Evolutionary conservation across 192 early-diverging fungal genomes (phyloP), one percentile per base, ranked within the genome.

Genomic region (Linnemannia exigua): DNA sequence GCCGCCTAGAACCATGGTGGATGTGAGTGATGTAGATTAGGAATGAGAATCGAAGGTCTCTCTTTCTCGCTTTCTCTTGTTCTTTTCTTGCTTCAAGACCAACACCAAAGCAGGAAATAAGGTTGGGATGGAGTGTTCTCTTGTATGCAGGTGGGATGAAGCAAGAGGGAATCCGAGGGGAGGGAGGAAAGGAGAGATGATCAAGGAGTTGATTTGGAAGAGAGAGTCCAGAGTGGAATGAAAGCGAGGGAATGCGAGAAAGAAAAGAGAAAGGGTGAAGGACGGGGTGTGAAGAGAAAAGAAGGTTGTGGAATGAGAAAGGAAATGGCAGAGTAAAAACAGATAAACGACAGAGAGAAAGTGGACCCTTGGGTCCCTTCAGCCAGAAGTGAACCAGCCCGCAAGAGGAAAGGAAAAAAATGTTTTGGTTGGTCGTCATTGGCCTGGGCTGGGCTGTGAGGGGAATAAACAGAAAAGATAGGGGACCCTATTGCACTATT

Each of bases 1-100:
- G 38, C 80, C 74, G 31, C 82, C 82, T 84, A 79, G 67, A 75
- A 70, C 66, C 82, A 84, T 84, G 63, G 75, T 63, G 63, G 63
- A 17, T 41, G 2, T 38, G 31, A 41, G 20, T 20, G 33, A 52
- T 74, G 72, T 5, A 36, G 35, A 44, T 66, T 44, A 37, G 52
- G 74, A 41, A 38, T 25, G 58, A 61, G 51, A 41, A 28, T 35
- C 6, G 22, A 54, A 44, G 54, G 37, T 35, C 33, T 54, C 19
- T 36, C 35, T 36, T 15, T 25, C 25, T 37, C 5, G 22, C 20
- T n/a, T n/a, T n/a, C n/a, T n/a, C n/a, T n/a, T n/a, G n/a, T n/a
- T n/a, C n/a, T n/a, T n/a, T n/a, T n/a, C n/a, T n/a, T n/a, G n/a
- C n/a, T n/a, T n/a, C n/a, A 16, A 31, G 72, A 41, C 67, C 31